Evolutionary conservation across 2,329 filamentous ascomycete species (phyloP), one percentile per base, ranked within the genome.

Genomic region (Lasiodiplodia sp.): DNA sequence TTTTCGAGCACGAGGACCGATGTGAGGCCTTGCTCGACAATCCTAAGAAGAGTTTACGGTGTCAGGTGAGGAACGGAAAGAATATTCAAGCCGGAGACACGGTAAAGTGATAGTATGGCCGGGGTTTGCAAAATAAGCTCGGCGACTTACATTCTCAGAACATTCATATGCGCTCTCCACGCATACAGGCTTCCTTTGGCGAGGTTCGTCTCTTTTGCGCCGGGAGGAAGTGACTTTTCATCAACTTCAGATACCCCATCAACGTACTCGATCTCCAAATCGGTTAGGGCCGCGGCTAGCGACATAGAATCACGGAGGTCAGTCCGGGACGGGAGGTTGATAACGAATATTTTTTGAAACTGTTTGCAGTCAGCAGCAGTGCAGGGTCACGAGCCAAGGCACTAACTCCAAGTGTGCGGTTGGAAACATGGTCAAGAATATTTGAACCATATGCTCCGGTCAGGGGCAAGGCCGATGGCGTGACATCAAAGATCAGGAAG

Each of bases 321-420:
- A 23, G 81, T 83, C 6, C 86, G 77, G 23, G 79, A 79, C 0
- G 84, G 83, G 10, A 87, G 79, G 60, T 84, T 86, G 56, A 88
- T 80, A 28, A 85, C 84, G 70, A 87, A 81, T 14, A 88, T 83
- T 66, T 84, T 80, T 40, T 84, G 78, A 70, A 88, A 88, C 85
- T 87, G 23, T 0, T 21, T 18, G 7, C 2, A 10, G n/a, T 62
- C 8, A 62, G 44, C 34, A 21, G 8, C 16, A 14, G 34, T 5
- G 38, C 11, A n/a, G 14, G 1, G 16, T 2, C 3, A 40, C 28
- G 3, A 8, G 18, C 16, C 10, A 23, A 2, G 12, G 3, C 4
- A 69, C 67, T 66, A 12, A 69, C 67, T 18, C 67, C 67, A 18
- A 69, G 67, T 4, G 67, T 69, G 34, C 25, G 47, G 4, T 69